Conservation (phyloP, 176 grass and related monocot genomes). For the Panicum miliaceum region DNA sequence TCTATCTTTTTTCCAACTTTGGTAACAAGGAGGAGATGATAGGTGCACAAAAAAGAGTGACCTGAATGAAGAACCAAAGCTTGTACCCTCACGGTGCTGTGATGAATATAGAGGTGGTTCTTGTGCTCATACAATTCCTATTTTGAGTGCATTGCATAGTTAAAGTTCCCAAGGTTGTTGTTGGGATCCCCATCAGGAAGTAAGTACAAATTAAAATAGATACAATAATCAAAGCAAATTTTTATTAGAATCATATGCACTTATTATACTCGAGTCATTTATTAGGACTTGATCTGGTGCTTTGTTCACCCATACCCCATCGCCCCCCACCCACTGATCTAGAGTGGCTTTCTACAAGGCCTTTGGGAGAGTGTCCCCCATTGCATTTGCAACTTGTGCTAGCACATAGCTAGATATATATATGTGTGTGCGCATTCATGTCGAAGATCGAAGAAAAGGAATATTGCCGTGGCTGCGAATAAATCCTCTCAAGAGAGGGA, state of each 20-base stretch:
- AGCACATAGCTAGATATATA: not conserved
- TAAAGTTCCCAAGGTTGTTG: not conserved
- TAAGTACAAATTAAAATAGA: not conserved
- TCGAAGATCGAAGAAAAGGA: not conserved
- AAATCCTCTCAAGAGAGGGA: not conserved
- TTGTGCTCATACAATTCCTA: not conserved
- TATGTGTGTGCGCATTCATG: not conserved
- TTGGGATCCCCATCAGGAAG: not conserved
- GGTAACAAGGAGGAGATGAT: not conserved
- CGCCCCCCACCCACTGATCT: not conserved
- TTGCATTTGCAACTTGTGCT: not conserved
- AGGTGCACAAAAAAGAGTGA: not conserved
- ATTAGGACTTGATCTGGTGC: not conserved
- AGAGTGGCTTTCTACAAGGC: not conserved
- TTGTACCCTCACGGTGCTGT: not conserved
- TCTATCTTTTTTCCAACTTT: slow-evolving; percentile 22
- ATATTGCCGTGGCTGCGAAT: not conserved
- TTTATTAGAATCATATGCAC: not conserved
- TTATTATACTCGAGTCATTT: not conserved
- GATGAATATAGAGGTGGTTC: not conserved
- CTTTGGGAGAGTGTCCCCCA: not conserved
- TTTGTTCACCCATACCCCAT: not conserved
- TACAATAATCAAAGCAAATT: not conserved
- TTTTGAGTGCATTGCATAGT: not conserved
- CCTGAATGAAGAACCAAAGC: not conserved